These are phyloP conservation scores for Xylariaceae sp. DNA, from an alignment of 2,329 filamentous ascomycete species.

Conservation along the genomic window DNA sequence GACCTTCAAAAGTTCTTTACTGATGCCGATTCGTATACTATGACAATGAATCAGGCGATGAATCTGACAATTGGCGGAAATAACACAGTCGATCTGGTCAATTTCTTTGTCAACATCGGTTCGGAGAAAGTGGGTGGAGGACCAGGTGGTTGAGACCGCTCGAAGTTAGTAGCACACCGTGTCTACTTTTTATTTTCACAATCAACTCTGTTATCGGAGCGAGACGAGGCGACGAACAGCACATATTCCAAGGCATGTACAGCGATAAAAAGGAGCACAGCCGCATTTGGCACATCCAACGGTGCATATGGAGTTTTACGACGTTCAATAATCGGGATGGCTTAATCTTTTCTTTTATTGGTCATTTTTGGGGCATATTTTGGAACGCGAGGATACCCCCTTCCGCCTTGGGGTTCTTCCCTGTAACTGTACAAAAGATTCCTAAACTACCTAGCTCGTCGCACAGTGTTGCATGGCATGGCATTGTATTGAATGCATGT, in stretches of 20 bases:
- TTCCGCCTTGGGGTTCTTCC: not conserved
- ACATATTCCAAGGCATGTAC: not conserved
- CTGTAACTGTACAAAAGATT: not conserved
- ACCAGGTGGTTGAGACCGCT: slow-evolving; percentile 8
- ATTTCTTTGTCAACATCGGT: slow-evolving; percentile 38
- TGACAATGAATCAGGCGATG: slow-evolving; percentile 31
- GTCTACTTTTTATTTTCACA: not conserved
- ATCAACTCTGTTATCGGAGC: not conserved
- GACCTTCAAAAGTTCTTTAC: slow-evolving; percentile 53
- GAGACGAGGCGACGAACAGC: not conserved
- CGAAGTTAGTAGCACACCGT: not conserved
- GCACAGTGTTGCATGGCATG: not conserved
- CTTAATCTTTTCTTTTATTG: not conserved
- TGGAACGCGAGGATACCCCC: not conserved
- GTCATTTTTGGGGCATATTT: slow-evolving; percentile 5
- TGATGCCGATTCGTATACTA: slow-evolving; percentile 25
- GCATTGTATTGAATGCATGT: not conserved
- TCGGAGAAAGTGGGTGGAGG: slow-evolving; percentile 18
- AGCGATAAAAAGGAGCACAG: not conserved
- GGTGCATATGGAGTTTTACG: slow-evolving; percentile 2
- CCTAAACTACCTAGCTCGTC: not conserved
- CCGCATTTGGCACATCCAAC: not conserved
- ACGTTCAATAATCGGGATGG: not conserved
- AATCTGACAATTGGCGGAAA: slow-evolving; percentile 39
- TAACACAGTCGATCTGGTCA: slow-evolving; percentile 48